These are phyloP conservation scores for Fusarium hainanense DNA, from an alignment of 2,329 filamentous ascomycete genomes.

Conservation along the genomic window DNA sequence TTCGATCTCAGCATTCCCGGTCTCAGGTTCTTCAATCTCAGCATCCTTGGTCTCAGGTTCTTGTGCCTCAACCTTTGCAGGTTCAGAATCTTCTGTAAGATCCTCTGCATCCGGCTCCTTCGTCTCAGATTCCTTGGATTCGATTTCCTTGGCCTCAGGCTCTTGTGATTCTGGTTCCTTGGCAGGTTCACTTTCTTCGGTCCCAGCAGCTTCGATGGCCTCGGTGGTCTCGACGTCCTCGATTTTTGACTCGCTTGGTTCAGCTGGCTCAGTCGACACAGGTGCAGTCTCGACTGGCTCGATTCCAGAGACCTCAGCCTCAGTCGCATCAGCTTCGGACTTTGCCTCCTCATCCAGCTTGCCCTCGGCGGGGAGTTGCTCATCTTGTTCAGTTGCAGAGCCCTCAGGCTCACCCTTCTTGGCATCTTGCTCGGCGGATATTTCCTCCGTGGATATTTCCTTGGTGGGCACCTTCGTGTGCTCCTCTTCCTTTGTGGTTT, in stretches of 20 bases:
- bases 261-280: background rate
- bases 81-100: background rate
- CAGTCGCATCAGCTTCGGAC: background rate
- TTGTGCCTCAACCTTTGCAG: background rate
- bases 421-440: background rate
- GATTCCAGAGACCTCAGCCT: constrained; percentile 1
- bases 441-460: background rate
- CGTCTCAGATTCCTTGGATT: background rate
- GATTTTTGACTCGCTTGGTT: background rate
- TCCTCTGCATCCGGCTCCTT: background rate
- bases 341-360: constrained; percentile 1
- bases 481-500: constrained; percentile 38
- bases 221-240: background rate
- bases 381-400: constrained; percentile 3
- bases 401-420: constrained; percentile 24
- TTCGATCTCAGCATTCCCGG: background rate
- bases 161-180: background rate
- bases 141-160: background rate
- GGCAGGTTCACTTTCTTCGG: background rate
- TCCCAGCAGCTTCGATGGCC: background rate
- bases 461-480: background rate
- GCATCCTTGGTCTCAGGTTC: background rate
- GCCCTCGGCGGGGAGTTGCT: constrained; percentile 1
- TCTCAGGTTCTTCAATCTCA: background rate
- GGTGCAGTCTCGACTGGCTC: background rate